Evolutionary conservation across 306 rosid species (phyloP), one percentile per base, ranked within the genome.

Genomic region (Rosa rugosa): DNA sequence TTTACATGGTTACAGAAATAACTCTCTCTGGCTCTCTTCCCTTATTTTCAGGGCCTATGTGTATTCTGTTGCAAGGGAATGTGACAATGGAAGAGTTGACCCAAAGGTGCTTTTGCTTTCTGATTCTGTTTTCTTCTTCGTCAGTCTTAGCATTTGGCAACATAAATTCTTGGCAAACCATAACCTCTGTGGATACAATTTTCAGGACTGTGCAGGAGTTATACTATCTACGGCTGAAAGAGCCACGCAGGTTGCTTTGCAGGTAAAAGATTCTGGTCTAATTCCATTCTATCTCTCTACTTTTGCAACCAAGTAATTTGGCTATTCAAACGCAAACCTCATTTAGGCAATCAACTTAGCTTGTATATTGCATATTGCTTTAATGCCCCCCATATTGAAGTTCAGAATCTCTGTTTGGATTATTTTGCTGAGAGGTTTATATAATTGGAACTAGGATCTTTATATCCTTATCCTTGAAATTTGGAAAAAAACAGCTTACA

Each of bases 181-280:
- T 54, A 73, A 75, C 66, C 76, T 50, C 5, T 71, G 23, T 73
- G 75, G n/a, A 69, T 84, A 71, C 79, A 69, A 72, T 78, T 67
- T 88, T 75, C 90, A 95, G 99, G 99, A 95, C 86, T 95, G 98
- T 76, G 98, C 99, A 68, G 99, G 99, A 79, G 98, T 84, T 59
- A 92, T 95, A 84, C 93, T 91, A 64, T 85, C 85, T 70, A 90
- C 99, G 20, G 96, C 96, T 49, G 99, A 95, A 80, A 87, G 96
- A 93, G 99, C 99, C 75, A 95, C 98, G 4, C 97, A 95, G 70
- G 91, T 91, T 63, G 97, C 99, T 70, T 89, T 95, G 84, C 98
- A 92, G 97, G 97, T 92, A 83, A 31, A 18, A 53, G 4, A 62
- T 44, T 36, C 34, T 31, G 53, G 50, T 60, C 47, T 34, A n/a